These are phyloP conservation scores for Emericellopsis cladophorae DNA, from an alignment of 2,329 filamentous ascomycete species.

Conservation along the genomic window DNA sequence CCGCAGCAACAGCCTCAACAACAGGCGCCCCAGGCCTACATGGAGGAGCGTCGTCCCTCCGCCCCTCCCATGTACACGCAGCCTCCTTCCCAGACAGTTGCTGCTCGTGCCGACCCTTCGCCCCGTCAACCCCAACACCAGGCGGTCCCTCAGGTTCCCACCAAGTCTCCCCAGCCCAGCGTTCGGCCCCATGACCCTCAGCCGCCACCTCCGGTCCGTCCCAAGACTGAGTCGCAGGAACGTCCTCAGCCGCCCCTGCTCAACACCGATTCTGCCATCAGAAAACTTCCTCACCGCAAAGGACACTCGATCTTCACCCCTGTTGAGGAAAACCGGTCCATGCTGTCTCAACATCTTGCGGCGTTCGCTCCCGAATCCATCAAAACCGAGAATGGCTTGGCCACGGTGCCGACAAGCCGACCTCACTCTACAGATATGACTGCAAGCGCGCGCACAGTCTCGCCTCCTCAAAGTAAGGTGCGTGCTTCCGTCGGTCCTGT, in stretches of 20 bases:
- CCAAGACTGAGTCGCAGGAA: conserved; percentile 34
- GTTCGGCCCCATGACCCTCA: conserved; percentile 35
- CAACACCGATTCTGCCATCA: conserved; percentile 39
- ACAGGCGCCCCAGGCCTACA: conserved; percentile 35
- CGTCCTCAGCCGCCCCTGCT: conserved; percentile 28
- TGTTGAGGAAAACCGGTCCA: conserved; percentile 83
- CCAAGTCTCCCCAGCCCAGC: conserved; percentile 34
- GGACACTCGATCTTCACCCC: conserved; percentile 94
- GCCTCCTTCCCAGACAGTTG: conserved; percentile 32
- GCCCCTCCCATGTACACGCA: conserved; percentile 56
- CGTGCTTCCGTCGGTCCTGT: conserved; percentile 48
- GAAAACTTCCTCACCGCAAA: conserved; percentile 61
- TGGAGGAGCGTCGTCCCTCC: conserved; percentile 63
- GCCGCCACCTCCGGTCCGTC: conserved; percentile 37
- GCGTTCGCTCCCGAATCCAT: conserved; percentile 45
- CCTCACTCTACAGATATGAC: conserved; percentile 55
- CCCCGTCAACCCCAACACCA: conserved; percentile 45
- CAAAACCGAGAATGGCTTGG: conserved; percentile 23
- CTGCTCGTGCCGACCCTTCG: conserved; percentile 41
- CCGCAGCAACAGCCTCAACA: conserved; percentile 16
- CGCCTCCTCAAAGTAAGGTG: conserved; percentile 35
- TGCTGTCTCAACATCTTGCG: conserved; percentile 72
- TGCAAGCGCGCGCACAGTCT: conserved; percentile 43
- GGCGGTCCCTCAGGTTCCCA: conserved; percentile 35
- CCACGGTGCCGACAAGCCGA: conserved; percentile 23